Conservation (phyloP, 140 eudicot genomes). For the Ambrosia hybrid region DNA sequence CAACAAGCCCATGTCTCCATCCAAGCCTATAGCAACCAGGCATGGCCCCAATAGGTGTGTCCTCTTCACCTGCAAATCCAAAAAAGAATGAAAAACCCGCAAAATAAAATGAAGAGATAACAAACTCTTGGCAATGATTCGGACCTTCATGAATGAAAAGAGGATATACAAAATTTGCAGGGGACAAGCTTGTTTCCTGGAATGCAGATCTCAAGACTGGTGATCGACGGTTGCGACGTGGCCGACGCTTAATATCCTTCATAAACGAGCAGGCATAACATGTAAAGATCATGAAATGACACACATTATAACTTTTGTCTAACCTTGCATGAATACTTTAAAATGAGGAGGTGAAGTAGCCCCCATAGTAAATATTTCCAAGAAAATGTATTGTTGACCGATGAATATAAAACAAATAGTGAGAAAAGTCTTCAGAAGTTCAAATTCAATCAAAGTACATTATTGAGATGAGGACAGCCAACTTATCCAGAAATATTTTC, state of each 20-base stretch:
- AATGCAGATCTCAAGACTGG: slow-evolving; percentile 82
- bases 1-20: slow-evolving; percentile 97
- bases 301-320: background rate
- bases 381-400: background rate
- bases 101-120: background rate
- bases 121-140: slow-evolving; percentile 8
- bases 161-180: slow-evolving; percentile 95
- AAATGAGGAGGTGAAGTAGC: slow-evolving; percentile 1
- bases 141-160: slow-evolving; percentile 95
- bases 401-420: no score
- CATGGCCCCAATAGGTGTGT: slow-evolving; percentile 99
- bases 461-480: no score
- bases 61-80: slow-evolving; percentile 79
- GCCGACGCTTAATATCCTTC: slow-evolving; percentile 69
- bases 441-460: no score
- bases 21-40: slow-evolving; percentile 99
- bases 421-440: no score
- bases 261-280: slow-evolving; percentile 1
- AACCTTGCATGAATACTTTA: background rate
- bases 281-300: background rate
- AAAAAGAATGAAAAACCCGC: slow-evolving; percentile 15
- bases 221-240: slow-evolving; percentile 88
- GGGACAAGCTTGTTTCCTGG: slow-evolving; percentile 86
- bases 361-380: background rate
- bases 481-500: no score